These are phyloP conservation scores for Hypomyces rosellus DNA, from an alignment of 2,329 filamentous ascomycete genomes.

Conservation along the genomic window DNA sequence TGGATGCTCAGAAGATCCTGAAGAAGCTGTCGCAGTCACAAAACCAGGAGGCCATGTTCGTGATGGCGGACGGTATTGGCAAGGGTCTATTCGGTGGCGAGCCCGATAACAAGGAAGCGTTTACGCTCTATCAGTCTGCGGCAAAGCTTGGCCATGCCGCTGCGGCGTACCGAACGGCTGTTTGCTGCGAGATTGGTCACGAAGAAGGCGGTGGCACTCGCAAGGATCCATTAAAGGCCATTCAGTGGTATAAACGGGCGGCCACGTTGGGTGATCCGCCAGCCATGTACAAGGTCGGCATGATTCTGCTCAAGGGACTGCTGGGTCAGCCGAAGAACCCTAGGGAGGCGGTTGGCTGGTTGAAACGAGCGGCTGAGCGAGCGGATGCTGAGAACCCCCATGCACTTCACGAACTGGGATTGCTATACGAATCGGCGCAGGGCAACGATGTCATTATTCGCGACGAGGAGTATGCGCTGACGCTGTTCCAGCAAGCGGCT, in stretches of 20 bases:
- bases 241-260: conserved; percentile 96
- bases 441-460: conserved; percentile 67
- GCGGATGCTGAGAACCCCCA: conserved; percentile 90
- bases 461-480: conserved; percentile 75
- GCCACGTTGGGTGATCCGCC: conserved; percentile 84
- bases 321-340: conserved; percentile 81
- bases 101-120: conserved; percentile 84
- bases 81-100: conserved; percentile 73
- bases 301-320: conserved; percentile 89
- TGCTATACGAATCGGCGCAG: conserved; percentile 58
- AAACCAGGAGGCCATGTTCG: conserved; percentile 87
- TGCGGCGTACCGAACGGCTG: conserved; percentile 87
- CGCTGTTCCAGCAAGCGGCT: conserved; percentile 77
- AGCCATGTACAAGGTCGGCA: conserved; percentile 97
- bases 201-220: conserved; percentile 92
- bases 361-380: conserved; percentile 85
- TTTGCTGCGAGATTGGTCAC: conserved; percentile 93
- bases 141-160: conserved; percentile 83
- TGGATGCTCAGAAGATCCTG: conserved; percentile 82
- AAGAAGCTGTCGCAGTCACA: conserved; percentile 75
- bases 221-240: conserved; percentile 84
- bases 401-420: conserved; percentile 79
- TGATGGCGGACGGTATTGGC: conserved; percentile 82
- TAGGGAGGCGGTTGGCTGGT: conserved; percentile 81
- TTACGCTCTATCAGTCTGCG: conserved; percentile 85